These are phyloP conservation scores for Nicotiana paniculata DNA, from an alignment of 257 asterid species.

Conservation along the genomic window DNA sequence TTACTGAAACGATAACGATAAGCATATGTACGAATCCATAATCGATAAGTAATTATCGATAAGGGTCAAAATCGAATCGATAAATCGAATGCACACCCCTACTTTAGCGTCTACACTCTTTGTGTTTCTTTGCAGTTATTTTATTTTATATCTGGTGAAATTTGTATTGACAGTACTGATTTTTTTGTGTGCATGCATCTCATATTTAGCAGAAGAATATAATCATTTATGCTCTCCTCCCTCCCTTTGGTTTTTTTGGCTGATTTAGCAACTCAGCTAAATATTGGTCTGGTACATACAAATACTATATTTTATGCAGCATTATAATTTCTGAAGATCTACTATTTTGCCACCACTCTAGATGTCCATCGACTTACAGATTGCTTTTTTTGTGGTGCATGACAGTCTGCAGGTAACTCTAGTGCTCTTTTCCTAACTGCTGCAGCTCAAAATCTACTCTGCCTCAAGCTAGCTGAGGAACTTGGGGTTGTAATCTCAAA, in stretches of 20 bases:
- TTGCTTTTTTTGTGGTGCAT: slow-evolving; percentile 27
- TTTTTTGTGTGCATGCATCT: neutral
- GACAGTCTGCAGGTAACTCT: slow-evolving; percentile 93
- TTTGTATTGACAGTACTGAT: neutral
- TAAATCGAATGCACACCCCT: no score
- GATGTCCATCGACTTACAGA: slow-evolving; percentile 29
- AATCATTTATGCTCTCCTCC: neutral
- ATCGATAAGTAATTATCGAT: no score
- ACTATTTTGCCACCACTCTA: neutral
- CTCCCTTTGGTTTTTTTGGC: neutral
- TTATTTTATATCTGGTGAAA: neutral
- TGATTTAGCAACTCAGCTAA: neutral
- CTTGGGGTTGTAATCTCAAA: slow-evolving; percentile 76
- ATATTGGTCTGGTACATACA: neutral
- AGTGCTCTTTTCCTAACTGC: slow-evolving; percentile 99
- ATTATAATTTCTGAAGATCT: neutral
- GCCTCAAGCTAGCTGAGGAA: slow-evolving; percentile 95
- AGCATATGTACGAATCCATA: no score
- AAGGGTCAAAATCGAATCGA: no score
- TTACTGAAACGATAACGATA: no score
- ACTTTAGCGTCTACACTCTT: neutral
- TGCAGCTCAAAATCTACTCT: slow-evolving; percentile 95
- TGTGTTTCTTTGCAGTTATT: neutral
- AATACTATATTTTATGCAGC: neutral
- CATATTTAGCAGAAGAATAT: neutral